phyloP scores from a whole-genome alignment of 2,329 filamentous ascomycete genomes.

The Colletotrichum theobromicola region DNA sequence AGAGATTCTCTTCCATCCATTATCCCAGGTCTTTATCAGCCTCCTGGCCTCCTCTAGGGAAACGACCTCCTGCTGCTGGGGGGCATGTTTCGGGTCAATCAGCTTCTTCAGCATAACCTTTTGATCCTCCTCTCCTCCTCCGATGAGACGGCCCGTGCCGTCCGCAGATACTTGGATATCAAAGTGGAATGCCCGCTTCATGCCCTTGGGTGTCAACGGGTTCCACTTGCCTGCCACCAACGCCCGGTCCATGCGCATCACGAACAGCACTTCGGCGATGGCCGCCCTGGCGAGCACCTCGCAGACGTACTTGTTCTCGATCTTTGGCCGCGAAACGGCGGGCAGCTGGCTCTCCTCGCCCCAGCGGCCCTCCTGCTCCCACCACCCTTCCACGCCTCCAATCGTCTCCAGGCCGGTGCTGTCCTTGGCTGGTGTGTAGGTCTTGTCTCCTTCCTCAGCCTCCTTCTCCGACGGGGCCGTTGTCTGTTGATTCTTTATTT shows the following conservation, averaged over 20 bases:
- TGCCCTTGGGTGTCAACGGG: background rate
- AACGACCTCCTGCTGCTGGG: constrained; percentile 26
- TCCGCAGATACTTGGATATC: constrained; percentile 42
- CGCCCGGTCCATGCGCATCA: constrained; percentile 27
- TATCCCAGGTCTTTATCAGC: constrained; percentile 52
- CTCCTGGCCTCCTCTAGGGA: constrained; percentile 45
- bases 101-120: constrained; percentile 21
- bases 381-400: constrained; percentile 55
- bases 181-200: constrained; percentile 32
- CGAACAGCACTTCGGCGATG: constrained; percentile 55
- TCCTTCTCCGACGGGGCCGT: constrained; percentile 12
- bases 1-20: constrained; percentile 62
- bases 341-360: constrained; percentile 46
- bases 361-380: constrained; percentile 60
- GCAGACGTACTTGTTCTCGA: constrained; percentile 43
- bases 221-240: constrained; percentile 30
- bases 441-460: constrained; percentile 27
- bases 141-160: constrained; percentile 43
- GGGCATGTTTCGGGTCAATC: background rate
- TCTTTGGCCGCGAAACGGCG: constrained; percentile 44
- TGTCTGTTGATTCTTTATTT: background rate
- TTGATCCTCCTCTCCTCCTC: constrained; percentile 33
- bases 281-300: constrained; percentile 56
- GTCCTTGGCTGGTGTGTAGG: constrained; percentile 53
- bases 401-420: constrained; percentile 53